A percentile compares a stretch with the other conserved stretches of the same genome.
These are phyloP conservation scores for Geum urbanum DNA, from an alignment of 306 rosid genomes.

Conservation along the genomic window DNA sequence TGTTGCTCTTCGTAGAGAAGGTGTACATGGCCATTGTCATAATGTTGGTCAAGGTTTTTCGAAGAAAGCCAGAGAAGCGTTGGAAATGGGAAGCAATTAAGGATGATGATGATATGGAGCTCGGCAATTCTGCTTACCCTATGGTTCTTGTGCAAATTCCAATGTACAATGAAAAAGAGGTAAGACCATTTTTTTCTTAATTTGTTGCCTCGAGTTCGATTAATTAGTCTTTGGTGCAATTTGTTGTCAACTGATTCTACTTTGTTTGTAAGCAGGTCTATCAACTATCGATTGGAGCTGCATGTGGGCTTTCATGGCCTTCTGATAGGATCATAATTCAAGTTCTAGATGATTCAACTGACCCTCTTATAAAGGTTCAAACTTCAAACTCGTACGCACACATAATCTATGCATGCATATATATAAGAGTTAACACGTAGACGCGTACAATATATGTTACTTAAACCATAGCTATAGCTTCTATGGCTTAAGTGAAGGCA, in stretches of 20 bases:
- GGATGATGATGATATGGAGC: constrained; percentile 78
- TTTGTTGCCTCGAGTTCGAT: no score
- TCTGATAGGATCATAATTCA: constrained; percentile 35
- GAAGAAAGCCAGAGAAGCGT: constrained; percentile 49
- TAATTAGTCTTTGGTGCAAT: neutral
- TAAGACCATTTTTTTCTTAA: neutral
- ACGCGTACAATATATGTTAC: no score
- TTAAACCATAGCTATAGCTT: no score
- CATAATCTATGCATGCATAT: no score
- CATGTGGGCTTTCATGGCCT: constrained; percentile 41
- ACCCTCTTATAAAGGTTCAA: constrained; percentile 32
- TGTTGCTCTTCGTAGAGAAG: constrained; percentile 72
- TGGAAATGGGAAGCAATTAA: constrained; percentile 73
- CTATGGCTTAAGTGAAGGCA: no score
- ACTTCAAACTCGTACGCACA: neutral
- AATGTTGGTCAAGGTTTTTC: constrained; percentile 45
- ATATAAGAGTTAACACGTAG: no score
- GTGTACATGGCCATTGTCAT: constrained; percentile 81
- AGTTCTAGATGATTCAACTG: constrained; percentile 43
- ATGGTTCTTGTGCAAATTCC: constrained; percentile 44
- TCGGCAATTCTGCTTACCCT: constrained; percentile 37
- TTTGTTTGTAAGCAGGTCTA: constrained; percentile 24
- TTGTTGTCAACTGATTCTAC: no score
- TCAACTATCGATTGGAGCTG: constrained; percentile 43
- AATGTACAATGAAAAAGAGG: constrained; percentile 44